Percentiles rank a stretch among this genome's conserved stretches.
Evolutionary conservation across 2,329 filamentous ascomycete genomes (phyloP).

Genomic region (Pseudocercospora eumusae): DNA sequence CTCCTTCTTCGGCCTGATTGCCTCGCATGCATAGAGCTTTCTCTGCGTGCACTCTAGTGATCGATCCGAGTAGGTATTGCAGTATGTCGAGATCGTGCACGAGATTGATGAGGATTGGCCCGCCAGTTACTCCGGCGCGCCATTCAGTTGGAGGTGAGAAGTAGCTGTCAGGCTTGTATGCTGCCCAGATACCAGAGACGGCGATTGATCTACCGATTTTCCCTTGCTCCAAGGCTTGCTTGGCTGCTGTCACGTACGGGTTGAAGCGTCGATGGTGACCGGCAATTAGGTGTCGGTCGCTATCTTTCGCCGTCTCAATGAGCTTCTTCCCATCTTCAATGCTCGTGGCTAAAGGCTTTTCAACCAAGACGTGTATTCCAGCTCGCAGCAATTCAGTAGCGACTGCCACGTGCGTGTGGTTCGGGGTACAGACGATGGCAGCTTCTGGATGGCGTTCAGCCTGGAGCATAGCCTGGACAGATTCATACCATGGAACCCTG

Average conservation of each 20-base stretch:
- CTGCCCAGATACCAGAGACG: constrained; percentile 58
- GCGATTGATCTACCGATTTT: constrained; percentile 54
- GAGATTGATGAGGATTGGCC: constrained; percentile 59
- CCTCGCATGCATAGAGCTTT: constrained; percentile 48
- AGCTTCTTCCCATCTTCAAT: constrained; percentile 42
- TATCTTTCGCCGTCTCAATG: constrained; percentile 31
- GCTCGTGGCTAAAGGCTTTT: constrained; percentile 58
- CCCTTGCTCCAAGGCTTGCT: constrained; percentile 46
- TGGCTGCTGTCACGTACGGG: constrained; percentile 55
- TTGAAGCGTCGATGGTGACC: constrained; percentile 64
- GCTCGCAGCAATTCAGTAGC: constrained; percentile 51
- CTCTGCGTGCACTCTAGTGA: constrained; percentile 56
- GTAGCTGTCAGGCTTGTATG: constrained; percentile 55
- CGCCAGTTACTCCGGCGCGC: constrained; percentile 49
- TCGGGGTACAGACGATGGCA: constrained; percentile 62
- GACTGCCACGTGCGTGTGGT: constrained; percentile 58
- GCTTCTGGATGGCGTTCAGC: constrained; percentile 50
- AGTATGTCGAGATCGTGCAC: constrained; percentile 63
- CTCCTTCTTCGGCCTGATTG: constrained; percentile 58
- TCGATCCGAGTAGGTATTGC: constrained; percentile 58
- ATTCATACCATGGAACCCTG: constrained; percentile 44
- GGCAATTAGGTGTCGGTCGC: constrained; percentile 49
- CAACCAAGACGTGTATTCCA: constrained; percentile 58
- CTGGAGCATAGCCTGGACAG: constrained; percentile 49
- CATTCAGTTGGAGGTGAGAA: constrained; percentile 54